These are phyloP conservation scores for Diaporthe aspalathi DNA, from an alignment of 2,329 filamentous ascomycete species.

Conservation along the genomic window DNA sequence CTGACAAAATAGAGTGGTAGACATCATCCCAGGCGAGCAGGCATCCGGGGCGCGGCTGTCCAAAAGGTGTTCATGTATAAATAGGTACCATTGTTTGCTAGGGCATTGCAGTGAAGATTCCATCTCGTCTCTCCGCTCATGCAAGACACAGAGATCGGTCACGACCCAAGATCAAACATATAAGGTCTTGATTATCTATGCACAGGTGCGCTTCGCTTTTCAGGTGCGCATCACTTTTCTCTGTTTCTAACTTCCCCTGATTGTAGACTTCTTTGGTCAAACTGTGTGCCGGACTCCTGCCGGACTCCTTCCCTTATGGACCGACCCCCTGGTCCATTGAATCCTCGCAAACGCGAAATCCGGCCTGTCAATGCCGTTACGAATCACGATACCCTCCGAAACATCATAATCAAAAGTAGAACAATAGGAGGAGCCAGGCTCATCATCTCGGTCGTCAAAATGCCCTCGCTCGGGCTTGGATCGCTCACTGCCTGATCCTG, in stretches of 20 bases:
- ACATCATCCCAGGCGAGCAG: background rate
- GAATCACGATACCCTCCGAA: background rate
- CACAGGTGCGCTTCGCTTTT: background rate
- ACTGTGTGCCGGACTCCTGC: constrained; percentile 10
- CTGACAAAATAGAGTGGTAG: background rate
- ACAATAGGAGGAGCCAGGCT: background rate
- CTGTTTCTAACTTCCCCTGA: constrained; percentile 5
- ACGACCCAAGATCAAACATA: background rate
- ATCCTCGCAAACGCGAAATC: constrained; percentile 2
- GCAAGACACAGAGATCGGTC: background rate
- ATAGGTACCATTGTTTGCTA: background rate
- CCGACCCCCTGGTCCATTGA: background rate
- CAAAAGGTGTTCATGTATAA: background rate
- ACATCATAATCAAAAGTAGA: constrained; percentile 5
- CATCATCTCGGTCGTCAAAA: background rate
- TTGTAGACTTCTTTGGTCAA: background rate
- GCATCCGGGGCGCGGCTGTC: background rate
- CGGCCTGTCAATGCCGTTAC: background rate
- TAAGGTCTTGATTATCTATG: constrained; percentile 21
- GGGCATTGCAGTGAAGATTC: background rate
- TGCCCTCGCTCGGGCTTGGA: background rate
- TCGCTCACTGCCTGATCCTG: constrained; percentile 66
- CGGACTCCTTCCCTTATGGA: background rate
- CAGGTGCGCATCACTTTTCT: background rate
- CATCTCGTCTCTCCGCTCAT: background rate